Percentiles rank a stretch among this genome's conserved stretches.
Conservation (phyloP, 805 yeast genomes). For the Lipomyces chichibuensis region DNA sequence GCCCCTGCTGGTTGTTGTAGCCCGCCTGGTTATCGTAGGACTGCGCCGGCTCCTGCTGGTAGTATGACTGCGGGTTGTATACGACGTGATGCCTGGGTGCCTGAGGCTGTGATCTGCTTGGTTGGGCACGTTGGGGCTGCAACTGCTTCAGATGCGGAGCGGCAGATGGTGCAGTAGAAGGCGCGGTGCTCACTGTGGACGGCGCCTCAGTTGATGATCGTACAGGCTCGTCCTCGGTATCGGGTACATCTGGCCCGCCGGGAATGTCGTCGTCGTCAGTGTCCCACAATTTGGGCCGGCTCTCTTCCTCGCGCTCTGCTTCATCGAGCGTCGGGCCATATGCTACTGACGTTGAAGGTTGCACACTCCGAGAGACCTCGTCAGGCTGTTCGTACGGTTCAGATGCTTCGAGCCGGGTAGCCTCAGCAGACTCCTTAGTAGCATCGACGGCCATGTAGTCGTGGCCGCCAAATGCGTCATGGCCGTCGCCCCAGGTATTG, state of each 20-base stretch:
- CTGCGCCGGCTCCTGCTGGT: constrained; percentile 19
- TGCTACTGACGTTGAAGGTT: neutral
- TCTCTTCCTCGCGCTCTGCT: constrained; percentile 16
- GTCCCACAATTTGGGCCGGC: constrained; percentile 27
- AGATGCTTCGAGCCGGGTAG: neutral
- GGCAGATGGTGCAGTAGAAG: neutral
- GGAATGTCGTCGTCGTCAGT: constrained; percentile 22
- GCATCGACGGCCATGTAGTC: constrained; percentile 8
- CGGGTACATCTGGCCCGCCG: constrained; percentile 5
- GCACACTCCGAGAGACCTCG: neutral
- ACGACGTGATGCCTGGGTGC: neutral
- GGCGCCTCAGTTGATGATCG: neutral
- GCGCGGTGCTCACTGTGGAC: neutral
- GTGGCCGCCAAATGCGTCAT: constrained; percentile 1
- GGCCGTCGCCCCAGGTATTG: constrained; percentile 26
- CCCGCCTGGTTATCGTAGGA: constrained; percentile 15
- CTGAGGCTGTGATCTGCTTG: neutral
- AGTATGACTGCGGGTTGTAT: constrained; percentile 16
- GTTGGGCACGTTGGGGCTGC: neutral
- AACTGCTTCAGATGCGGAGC: neutral
- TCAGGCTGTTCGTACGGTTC: constrained; percentile 5
- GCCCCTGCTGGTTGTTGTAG: constrained; percentile 17
- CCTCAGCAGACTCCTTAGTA: neutral
- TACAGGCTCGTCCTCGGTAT: constrained; percentile 1
- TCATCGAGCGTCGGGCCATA: neutral